Evolutionary conservation across 2,329 filamentous ascomycete species (phyloP).

Genomic region (Lachnellula hyalina): DNA sequence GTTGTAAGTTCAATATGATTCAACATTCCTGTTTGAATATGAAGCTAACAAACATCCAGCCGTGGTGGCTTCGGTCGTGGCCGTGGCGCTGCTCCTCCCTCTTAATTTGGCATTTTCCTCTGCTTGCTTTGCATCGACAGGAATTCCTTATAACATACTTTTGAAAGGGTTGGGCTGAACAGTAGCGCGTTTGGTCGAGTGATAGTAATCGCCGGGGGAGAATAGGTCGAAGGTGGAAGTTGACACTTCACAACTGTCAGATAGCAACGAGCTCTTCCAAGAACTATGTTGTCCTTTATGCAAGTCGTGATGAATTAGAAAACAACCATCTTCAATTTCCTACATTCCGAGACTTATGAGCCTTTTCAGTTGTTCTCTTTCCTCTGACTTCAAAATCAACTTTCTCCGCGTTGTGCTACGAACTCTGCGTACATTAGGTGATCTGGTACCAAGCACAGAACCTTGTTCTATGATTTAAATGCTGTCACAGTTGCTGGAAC

Average conservation of each 20-base stretch:
- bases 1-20: conserved; percentile 56
- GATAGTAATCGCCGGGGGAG: conserved; percentile 43
- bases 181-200: conserved; percentile 45
- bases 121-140: conserved; percentile 34
- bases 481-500: no score
- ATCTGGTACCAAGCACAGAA: no score
- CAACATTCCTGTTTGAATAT: not conserved
- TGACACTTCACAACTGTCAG: conserved; percentile 37
- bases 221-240: conserved; percentile 41
- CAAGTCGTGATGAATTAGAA: no score
- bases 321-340: no score
- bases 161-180: conserved; percentile 38
- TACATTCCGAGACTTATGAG: no score
- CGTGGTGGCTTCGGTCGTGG: conserved; percentile 84
- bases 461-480: no score
- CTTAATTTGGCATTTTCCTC: conserved; percentile 27
- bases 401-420: no score
- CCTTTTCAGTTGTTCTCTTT: no score
- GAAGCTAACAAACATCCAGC: conserved; percentile 44
- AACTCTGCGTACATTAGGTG: no score
- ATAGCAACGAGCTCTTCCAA: conserved; percentile 34
- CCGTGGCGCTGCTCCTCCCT: conserved; percentile 56
- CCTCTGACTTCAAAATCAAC: no score
- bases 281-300: conserved; percentile 13
- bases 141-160: conserved; percentile 25